phyloP scores from a whole-genome alignment of 768 basidiomycete species.

The Scleroderma citrinum region DNA sequence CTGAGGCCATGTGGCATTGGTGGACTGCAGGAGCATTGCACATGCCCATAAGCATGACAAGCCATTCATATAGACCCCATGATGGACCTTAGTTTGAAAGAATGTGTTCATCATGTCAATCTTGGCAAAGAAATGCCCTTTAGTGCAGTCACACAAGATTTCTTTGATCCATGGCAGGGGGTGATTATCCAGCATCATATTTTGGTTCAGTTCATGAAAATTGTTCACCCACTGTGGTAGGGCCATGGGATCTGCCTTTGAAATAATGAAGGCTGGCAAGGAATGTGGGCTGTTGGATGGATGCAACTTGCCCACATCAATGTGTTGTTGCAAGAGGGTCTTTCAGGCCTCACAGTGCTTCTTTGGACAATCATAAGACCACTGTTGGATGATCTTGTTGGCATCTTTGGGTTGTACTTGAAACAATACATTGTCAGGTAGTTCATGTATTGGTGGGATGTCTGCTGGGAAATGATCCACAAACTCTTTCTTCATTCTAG shows the following conservation, averaged over 20 bases:
- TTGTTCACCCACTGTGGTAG: constrained; percentile 16
- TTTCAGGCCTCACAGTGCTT: constrained; percentile 26
- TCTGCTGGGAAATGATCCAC: background rate
- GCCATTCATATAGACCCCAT: constrained; percentile 31
- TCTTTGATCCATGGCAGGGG: constrained; percentile 17
- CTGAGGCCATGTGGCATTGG: constrained; percentile 28
- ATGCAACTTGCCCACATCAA: constrained; percentile 23
- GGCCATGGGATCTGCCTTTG: constrained; percentile 12
- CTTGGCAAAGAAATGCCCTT: constrained; percentile 23
- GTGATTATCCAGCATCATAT: constrained; percentile 17
- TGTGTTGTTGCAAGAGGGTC: constrained; percentile 26
- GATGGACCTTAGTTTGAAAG: constrained; percentile 30
- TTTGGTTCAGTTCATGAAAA: constrained; percentile 11
- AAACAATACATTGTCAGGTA: constrained; percentile 13
- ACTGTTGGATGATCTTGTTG: constrained; percentile 4
- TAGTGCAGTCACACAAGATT: constrained; percentile 5
- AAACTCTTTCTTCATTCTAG: background rate
- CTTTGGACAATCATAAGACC: constrained; percentile 14
- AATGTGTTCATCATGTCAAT: constrained; percentile 37
- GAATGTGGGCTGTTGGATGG: constrained; percentile 20
- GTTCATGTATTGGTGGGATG: constrained; percentile 12
- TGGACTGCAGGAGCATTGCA: constrained; percentile 30
- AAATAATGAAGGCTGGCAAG: constrained; percentile 28
- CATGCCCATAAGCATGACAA: constrained; percentile 34
- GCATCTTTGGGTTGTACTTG: constrained; percentile 12